phyloP scores from a whole-genome alignment of 2,329 filamentous ascomycete species.

The Aspergillus fumigatus region DNA sequence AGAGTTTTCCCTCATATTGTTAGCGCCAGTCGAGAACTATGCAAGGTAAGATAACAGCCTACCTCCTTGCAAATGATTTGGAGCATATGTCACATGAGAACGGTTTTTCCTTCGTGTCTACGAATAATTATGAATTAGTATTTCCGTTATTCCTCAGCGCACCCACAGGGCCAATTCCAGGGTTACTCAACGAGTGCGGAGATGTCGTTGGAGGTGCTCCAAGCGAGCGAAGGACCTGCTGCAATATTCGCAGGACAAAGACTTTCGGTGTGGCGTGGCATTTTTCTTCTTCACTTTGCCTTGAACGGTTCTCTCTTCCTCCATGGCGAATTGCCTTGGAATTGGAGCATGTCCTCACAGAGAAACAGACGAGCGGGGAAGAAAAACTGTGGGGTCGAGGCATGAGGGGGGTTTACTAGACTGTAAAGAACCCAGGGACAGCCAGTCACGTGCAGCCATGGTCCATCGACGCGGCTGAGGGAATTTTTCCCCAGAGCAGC shows the following conservation, averaged over 20 bases:
- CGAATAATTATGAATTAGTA: conserved; percentile 22
- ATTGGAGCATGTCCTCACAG: conserved; percentile 23
- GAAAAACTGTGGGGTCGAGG: conserved; percentile 33
- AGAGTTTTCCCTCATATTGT: conserved; percentile 15
- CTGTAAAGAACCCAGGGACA: neutral
- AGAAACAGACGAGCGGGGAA: conserved; percentile 32
- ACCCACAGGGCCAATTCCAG: conserved; percentile 15
- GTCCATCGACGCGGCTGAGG: neutral
- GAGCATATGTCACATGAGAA: conserved; percentile 48
- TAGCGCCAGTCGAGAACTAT: conserved; percentile 16
- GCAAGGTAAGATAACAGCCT: conserved; percentile 8
- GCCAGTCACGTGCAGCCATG: conserved; percentile 12
- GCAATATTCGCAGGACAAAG: conserved; percentile 46
- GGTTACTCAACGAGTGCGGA: conserved; percentile 47
- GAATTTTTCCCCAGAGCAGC: neutral
- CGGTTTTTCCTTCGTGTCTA: conserved; percentile 48
- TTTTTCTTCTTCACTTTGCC: conserved; percentile 40
- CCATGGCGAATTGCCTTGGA: conserved; percentile 31
- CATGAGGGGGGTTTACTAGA: conserved; percentile 17
- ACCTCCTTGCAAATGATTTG: conserved; percentile 47
- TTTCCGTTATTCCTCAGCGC: neutral
- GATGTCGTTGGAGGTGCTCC: conserved; percentile 49
- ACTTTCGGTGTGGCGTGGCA: conserved; percentile 40
- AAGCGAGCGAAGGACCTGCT: conserved; percentile 45
- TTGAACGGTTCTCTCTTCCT: conserved; percentile 33